Percentiles rank a stretch among this genome's conserved stretches.
Evolutionary conservation across 805 yeast genomes (phyloP).

Genomic region (Cyberlindnera amylophila): DNA sequence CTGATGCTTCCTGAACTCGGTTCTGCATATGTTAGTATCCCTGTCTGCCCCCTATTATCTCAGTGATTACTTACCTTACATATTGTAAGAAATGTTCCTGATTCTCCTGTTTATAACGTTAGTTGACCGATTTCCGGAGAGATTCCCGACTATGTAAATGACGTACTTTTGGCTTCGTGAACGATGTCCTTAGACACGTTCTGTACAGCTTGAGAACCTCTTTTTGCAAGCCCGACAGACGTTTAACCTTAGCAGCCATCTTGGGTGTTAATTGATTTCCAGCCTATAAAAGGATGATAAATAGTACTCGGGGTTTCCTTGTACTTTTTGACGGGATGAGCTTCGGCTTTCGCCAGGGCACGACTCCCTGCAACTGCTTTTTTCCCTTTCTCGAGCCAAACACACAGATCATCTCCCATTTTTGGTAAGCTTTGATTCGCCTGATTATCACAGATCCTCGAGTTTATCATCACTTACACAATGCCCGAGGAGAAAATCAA

Average conservation of each 20-base stretch:
- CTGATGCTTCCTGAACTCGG: constrained; percentile 60
- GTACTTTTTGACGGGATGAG: neutral
- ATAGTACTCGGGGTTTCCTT: neutral
- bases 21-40: constrained; percentile 5
- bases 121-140: neutral
- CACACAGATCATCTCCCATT: too few relatives aligned
- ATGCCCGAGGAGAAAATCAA: constrained; percentile 13
- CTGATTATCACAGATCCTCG: too few relatives aligned
- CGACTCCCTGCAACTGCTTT: neutral
- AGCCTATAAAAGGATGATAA: too few relatives aligned
- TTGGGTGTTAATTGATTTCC: too few relatives aligned
- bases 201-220: constrained; percentile 50
- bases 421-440: too few relatives aligned
- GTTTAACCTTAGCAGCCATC: constrained; percentile 28
- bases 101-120: constrained; percentile 28
- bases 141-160: neutral
- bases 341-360: neutral
- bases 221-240: constrained; percentile 46
- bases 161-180: constrained; percentile 39
- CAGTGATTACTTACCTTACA: constrained; percentile 33
- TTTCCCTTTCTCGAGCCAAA: neutral
- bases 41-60: too few relatives aligned
- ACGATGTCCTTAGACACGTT: constrained; percentile 41
- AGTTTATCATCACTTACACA: neutral
- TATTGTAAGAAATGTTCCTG: constrained; percentile 42